Evolutionary conservation across 768 basidiomycete genomes (phyloP).

Genomic region (Serpula lacrymans): DNA sequence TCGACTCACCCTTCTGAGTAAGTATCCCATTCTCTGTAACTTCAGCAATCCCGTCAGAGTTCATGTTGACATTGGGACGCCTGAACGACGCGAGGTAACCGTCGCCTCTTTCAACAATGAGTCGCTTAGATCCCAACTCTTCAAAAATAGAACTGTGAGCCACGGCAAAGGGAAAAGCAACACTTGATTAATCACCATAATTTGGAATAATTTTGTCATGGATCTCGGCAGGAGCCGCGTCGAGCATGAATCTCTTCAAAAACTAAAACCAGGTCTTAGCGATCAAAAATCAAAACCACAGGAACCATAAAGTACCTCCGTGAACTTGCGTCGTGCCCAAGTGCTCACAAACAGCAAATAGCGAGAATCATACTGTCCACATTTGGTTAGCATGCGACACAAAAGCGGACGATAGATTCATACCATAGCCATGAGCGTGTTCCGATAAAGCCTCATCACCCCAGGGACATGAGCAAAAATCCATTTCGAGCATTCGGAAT

Average conservation of each 20-base stretch:
- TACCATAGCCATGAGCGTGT: slow-evolving; percentile 8
- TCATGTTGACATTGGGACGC: slow-evolving; percentile 25
- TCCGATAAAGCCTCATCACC: slow-evolving; percentile 7
- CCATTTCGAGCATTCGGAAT: slow-evolving; percentile 13
- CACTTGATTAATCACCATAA: slow-evolving; percentile 17
- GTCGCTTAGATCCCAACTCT: slow-evolving; percentile 24
- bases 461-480: slow-evolving; percentile 16
- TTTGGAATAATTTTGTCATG: slow-evolving; percentile 23
- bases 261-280: not conserved
- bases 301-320: slow-evolving; percentile 13
- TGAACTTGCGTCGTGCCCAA: slow-evolving; percentile 3
- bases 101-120: slow-evolving; percentile 30
- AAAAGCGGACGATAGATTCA: not conserved
- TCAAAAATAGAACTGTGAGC: not conserved
- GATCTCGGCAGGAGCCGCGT: slow-evolving; percentile 25
- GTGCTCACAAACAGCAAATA: slow-evolving; percentile 8
- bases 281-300: no score
- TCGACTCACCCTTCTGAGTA: not conserved
- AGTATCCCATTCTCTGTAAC: slow-evolving; percentile 14
- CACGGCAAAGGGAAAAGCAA: slow-evolving; percentile 6
- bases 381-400: not conserved
- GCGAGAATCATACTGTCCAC: not conserved
- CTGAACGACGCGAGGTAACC: slow-evolving; percentile 28
- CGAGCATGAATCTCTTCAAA: slow-evolving; percentile 13
- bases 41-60: slow-evolving; percentile 16